These are phyloP conservation scores for Fraxinus platypoda DNA, from an alignment of 305 asterid genomes.

Conservation along the genomic window DNA sequence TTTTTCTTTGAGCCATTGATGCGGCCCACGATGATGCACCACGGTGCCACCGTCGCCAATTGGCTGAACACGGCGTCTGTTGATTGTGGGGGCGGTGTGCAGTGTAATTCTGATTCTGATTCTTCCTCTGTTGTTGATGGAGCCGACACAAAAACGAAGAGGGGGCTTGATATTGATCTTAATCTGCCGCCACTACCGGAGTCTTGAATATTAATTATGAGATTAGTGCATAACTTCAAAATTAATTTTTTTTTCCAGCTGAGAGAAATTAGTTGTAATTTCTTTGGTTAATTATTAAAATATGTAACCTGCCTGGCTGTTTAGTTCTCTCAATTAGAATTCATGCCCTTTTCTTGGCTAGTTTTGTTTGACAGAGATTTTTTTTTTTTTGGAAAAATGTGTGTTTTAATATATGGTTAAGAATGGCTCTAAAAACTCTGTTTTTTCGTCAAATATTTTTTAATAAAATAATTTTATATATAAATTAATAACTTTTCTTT, in stretches of 20 bases:
- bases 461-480: no score
- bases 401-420: no score
- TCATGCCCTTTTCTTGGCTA: not conserved
- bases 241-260: not conserved
- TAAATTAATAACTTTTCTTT: no score
- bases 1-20: slow-evolving; percentile 35
- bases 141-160: slow-evolving; percentile 41
- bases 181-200: slow-evolving; percentile 61
- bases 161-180: slow-evolving; percentile 67
- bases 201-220: slow-evolving; percentile 19
- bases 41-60: slow-evolving; percentile 26
- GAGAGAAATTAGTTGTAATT: slow-evolving; percentile 14
- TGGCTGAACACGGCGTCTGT: slow-evolving; percentile 14
- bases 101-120: slow-evolving; percentile 47
- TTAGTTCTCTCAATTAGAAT: slow-evolving; percentile 17
- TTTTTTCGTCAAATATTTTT: no score
- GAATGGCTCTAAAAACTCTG: no score
- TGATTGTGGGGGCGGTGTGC: slow-evolving; percentile 37
- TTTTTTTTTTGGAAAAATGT: no score
- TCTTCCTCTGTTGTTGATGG: slow-evolving; percentile 78
- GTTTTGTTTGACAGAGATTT: not conserved
- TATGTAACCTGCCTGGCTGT: slow-evolving; percentile 21
- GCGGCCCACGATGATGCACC: not conserved
- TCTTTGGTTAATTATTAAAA: slow-evolving; percentile 29
- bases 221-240: slow-evolving; percentile 30